Evolutionary conservation across 2,329 filamentous ascomycete genomes (phyloP), one percentile per base, ranked within the genome.

Genomic region (Trichoderma sp.): DNA sequence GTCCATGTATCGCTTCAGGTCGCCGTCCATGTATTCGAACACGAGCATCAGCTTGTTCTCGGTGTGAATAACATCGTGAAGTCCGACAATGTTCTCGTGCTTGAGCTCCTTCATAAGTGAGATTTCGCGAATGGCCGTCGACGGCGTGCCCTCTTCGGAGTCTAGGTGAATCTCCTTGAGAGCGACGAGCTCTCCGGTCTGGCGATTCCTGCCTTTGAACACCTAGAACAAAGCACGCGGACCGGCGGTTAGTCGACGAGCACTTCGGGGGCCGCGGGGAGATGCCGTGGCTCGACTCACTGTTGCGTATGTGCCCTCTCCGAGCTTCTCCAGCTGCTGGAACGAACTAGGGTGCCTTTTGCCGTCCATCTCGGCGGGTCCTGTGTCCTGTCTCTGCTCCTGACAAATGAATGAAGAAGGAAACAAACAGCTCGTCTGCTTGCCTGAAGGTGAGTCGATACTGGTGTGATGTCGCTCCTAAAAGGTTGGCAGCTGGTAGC

Each of bases 31-130:
- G 79, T 89, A 97, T 78, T 99, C 95, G 72, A 99, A 99, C 10
- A 99, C 95, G 47, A 99, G 88, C 95, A 99, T 99, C 65, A 99
- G 88, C 78, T 99, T 99, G 81, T 98, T 99, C 82, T 99, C 95
- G 66, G 95, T 99, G 79, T 99, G 95, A 73, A 99, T 98, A 64
- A 99, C 95, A 83, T 99, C 95, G 84, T 98, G 92, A 5, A 99
- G 88, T 66, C 90, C 92, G 72, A 99, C 93, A 70, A 99, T 98
- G 76, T 97, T 98, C 77, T 97, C 93, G 79, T 99, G 95, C 79
- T 98, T 98, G 70, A 99, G 85, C 80, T 99, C 95, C 80, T 99
- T 99, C 95, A 99, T 98, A 65, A 99, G 85, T 1, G 93, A 97
- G 73, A 99, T 99, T 79, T 99, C 95, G 74, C 95, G 92, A 76